Conservation (phyloP, 2,329 filamentous ascomycete species). For the Talaromyces sp. region DNA sequence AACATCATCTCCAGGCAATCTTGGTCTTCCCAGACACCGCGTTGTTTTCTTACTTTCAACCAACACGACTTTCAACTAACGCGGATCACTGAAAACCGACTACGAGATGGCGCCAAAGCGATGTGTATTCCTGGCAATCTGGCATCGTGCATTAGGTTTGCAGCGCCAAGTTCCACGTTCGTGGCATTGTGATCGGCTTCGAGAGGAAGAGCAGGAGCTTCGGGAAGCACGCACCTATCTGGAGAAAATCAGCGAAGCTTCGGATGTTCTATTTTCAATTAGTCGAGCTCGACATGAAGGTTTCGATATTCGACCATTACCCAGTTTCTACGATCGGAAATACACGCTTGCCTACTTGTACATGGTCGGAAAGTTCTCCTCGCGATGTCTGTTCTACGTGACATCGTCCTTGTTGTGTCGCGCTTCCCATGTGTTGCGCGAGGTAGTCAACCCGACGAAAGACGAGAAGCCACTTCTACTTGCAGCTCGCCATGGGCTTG, state of each 20-base stretch:
- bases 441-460: constrained; percentile 49
- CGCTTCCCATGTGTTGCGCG: constrained; percentile 33
- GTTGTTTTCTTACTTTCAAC: background rate
- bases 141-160: constrained; percentile 33
- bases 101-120: background rate
- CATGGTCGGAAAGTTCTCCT: constrained; percentile 48
- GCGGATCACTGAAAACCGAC: background rate
- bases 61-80: background rate
- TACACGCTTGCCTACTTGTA: constrained; percentile 39
- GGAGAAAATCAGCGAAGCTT: constrained; percentile 45
- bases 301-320: constrained; percentile 32
- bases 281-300: constrained; percentile 44
- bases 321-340: constrained; percentile 24
- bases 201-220: constrained; percentile 42
- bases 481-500: constrained; percentile 41
- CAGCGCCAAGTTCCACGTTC: constrained; percentile 32
- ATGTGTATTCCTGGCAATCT: background rate
- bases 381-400: constrained; percentile 45
- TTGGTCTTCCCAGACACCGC: background rate
- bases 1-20: background rate
- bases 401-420: constrained; percentile 36
- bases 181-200: constrained; percentile 44
- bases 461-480: constrained; percentile 36
- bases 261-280: constrained; percentile 47
- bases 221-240: constrained; percentile 31